Evolutionary conservation across 345 rosid species (phyloP).

Genomic region (Gynandropsis gynandra): DNA sequence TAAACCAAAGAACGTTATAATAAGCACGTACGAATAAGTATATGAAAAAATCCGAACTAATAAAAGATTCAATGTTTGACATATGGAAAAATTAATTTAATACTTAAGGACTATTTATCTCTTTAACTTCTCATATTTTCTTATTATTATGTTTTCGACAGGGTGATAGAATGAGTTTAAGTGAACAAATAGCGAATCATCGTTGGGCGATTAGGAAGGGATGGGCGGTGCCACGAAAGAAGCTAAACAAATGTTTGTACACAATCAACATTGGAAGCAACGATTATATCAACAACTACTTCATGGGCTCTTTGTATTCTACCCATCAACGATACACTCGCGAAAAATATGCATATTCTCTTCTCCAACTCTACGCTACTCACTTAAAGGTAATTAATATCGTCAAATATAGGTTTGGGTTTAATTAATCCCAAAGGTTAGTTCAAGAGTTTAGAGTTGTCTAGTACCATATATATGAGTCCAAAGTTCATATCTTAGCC

Average conservation of each 20-base stretch:
- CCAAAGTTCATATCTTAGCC: background rate
- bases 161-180: conserved; percentile 40
- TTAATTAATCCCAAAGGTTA: too few relatives aligned
- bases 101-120: too few relatives aligned
- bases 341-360: conserved; percentile 25
- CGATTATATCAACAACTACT: conserved; percentile 50
- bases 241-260: conserved; percentile 37
- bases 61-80: too few relatives aligned
- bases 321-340: conserved; percentile 19
- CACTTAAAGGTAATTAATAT: conserved; percentile 20
- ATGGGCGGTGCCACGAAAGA: conserved; percentile 19
- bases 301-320: conserved; percentile 24
- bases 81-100: too few relatives aligned
- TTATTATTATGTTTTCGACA: conserved; percentile 13
- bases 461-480: too few relatives aligned
- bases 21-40: too few relatives aligned
- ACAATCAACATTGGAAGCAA: conserved; percentile 38
- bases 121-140: too few relatives aligned
- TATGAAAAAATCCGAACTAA: too few relatives aligned
- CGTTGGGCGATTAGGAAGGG: conserved; percentile 15
- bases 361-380: conserved; percentile 14
- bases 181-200: conserved; percentile 37
- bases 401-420: background rate
- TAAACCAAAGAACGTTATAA: too few relatives aligned
- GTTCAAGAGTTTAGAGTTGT: too few relatives aligned